These are phyloP conservation scores for Cystoderma amianthinum DNA, from an alignment of 768 basidiomycete genomes.

Conservation along the genomic window DNA sequence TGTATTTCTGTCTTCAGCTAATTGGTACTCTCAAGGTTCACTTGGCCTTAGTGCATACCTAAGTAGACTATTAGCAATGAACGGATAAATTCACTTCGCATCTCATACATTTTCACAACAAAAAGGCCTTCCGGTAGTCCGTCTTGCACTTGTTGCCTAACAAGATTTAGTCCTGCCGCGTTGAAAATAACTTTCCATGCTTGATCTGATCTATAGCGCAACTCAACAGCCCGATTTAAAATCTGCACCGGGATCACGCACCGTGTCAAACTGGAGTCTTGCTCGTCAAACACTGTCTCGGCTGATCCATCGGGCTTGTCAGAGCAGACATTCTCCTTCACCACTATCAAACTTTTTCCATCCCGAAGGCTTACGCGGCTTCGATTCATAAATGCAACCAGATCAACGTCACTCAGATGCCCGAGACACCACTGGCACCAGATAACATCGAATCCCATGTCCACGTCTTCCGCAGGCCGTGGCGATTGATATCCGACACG, in stretches of 20 bases:
- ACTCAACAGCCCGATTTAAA: not conserved
- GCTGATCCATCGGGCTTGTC: slow-evolving; percentile 45
- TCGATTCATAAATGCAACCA: slow-evolving; percentile 69
- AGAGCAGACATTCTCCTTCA: slow-evolving; percentile 87
- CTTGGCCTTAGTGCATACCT: slow-evolving; percentile 61
- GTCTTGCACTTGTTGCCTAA: slow-evolving; percentile 71
- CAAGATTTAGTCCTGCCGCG: slow-evolving; percentile 63
- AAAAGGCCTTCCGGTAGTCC: slow-evolving; percentile 82
- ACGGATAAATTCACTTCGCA: slow-evolving; percentile 2
- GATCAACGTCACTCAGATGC: slow-evolving; percentile 71
- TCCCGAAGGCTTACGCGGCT: slow-evolving; percentile 53
- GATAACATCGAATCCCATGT: slow-evolving; percentile 78
- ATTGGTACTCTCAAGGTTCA: too few species aligned
- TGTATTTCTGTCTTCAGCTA: too few species aligned
- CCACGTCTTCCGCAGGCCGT: slow-evolving; percentile 35
- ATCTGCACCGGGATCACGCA: slow-evolving; percentile 14
- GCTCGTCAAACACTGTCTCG: slow-evolving; percentile 63
- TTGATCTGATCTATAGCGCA: slow-evolving; percentile 59
- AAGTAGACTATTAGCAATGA: too few species aligned
- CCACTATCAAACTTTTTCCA: slow-evolving; percentile 59
- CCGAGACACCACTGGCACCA: slow-evolving; percentile 99
- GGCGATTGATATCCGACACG: slow-evolving; percentile 58
- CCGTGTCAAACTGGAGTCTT: slow-evolving; percentile 91
- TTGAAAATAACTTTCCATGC: slow-evolving; percentile 77
- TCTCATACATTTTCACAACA: slow-evolving; percentile 72